Evolutionary conservation across 1,139 yeast genomes (phyloP).

Genomic region (Hansenula sp.): DNA sequence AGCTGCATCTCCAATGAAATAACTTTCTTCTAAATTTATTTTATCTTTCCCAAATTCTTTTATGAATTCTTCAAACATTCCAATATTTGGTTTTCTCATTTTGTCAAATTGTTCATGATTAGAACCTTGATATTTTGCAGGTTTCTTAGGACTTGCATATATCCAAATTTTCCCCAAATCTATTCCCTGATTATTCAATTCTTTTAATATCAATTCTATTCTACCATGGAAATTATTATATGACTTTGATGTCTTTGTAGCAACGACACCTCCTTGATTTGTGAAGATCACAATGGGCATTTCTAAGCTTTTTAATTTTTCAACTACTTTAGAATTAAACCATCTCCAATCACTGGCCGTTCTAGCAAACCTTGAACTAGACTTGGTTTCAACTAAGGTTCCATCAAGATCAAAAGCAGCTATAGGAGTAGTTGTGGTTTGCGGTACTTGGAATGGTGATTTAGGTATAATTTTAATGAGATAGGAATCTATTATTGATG

Average conservation of each 20-base stretch:
- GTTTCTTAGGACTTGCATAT: slow-evolving; percentile 59
- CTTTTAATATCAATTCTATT: slow-evolving; percentile 34
- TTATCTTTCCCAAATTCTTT: slow-evolving; percentile 25
- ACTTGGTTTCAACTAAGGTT: slow-evolving; percentile 59
- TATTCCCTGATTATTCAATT: slow-evolving; percentile 18
- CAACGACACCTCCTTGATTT: slow-evolving; percentile 58
- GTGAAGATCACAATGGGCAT: slow-evolving; percentile 64
- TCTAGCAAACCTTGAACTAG: slow-evolving; percentile 52
- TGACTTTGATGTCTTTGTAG: slow-evolving; percentile 44
- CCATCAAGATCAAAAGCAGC: slow-evolving; percentile 71
- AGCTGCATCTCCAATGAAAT: slow-evolving; percentile 96
- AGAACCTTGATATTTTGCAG: slow-evolving; percentile 30
- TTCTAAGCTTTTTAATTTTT: slow-evolving; percentile 25
- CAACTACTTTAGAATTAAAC: slow-evolving; percentile 34
- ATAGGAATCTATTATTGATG: slow-evolving; percentile 11
- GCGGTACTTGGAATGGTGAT: neutral
- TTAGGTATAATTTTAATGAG: slow-evolving; percentile 16
- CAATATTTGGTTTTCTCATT: slow-evolving; percentile 71
- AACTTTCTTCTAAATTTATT: slow-evolving; percentile 41
- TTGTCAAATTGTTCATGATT: slow-evolving; percentile 32
- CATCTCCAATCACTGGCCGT: slow-evolving; percentile 68
- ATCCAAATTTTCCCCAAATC: slow-evolving; percentile 39
- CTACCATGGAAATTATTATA: slow-evolving; percentile 42
- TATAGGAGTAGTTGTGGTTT: neutral
- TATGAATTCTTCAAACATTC: slow-evolving; percentile 59